Conservation (phyloP, 2,329 filamentous ascomycete species). For the Mariannaea elegans region DNA sequence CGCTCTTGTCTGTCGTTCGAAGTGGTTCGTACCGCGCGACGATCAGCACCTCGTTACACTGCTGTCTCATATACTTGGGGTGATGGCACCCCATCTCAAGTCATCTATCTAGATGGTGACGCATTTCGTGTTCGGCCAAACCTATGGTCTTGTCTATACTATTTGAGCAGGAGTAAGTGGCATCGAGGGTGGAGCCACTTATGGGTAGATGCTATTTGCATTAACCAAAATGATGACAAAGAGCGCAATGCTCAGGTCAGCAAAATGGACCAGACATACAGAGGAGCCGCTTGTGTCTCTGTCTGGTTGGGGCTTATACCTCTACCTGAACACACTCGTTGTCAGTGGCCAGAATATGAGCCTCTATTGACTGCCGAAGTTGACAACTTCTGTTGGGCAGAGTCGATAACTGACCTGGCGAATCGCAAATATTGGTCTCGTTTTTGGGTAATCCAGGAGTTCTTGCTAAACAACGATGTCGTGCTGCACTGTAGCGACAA, state of each 20-base stretch:
- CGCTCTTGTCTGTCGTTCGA: no score
- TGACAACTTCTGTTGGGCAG: neutral
- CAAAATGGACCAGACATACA: neutral
- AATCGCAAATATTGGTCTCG: neutral
- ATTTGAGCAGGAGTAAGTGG: neutral
- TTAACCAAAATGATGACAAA: neutral
- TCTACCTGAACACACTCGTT: neutral
- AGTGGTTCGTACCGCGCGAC: neutral
- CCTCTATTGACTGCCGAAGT: neutral
- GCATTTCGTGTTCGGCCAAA: neutral
- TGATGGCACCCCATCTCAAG: neutral
- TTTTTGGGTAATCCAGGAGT: neutral
- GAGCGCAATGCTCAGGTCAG: neutral
- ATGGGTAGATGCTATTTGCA: no score
- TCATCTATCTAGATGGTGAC: neutral
- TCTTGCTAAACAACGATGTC: neutral
- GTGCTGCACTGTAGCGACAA: neutral
- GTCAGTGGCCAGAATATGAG: no score
- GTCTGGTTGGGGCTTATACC: neutral
- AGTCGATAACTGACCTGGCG: neutral
- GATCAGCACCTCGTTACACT: neutral
- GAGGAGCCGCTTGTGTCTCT: neutral
- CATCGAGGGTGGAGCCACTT: neutral
- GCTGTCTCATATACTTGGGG: neutral
- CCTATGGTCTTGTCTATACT: neutral